These are phyloP conservation scores for Neurospora sp. DNA, from an alignment of 495 filamentous ascomycete species.

Conservation along the genomic window DNA sequence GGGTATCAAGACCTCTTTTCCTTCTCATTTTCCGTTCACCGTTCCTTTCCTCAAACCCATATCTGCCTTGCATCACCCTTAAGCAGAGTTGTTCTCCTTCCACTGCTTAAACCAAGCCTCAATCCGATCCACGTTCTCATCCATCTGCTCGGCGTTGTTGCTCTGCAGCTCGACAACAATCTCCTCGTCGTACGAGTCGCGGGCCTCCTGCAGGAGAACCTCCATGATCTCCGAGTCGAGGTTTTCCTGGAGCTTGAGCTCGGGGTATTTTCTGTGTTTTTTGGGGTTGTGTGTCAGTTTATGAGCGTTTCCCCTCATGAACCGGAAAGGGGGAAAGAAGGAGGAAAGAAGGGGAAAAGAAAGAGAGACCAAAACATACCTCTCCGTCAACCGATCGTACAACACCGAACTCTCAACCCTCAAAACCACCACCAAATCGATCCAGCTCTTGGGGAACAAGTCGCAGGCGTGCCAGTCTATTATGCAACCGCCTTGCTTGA, in stretches of 20 bases:
- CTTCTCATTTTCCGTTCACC: not conserved
- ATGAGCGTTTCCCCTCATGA: not conserved
- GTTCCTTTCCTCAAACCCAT: not conserved
- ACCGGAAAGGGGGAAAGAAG: not conserved
- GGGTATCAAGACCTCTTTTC: not conserved
- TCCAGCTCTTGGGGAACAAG: conserved; percentile 85
- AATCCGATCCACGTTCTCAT: conserved; percentile 77
- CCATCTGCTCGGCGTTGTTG: conserved; percentile 70
- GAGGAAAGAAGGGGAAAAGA: not conserved
- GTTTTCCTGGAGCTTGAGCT: conserved; percentile 90
- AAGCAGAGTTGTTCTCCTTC: conserved; percentile 46
- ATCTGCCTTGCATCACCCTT: not conserved
- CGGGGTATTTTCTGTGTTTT: conserved; percentile 54
- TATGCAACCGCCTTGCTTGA: conserved; percentile 71
- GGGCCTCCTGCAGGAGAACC: conserved; percentile 81
- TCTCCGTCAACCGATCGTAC: conserved; percentile 72
- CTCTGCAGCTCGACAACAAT: conserved; percentile 87
- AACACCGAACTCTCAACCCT: conserved; percentile 61
- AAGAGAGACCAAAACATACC: conserved; percentile 34
- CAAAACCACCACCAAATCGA: conserved; percentile 91
- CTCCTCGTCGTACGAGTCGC: conserved; percentile 76
- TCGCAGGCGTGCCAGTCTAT: conserved; percentile 99
- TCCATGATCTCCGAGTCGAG: conserved; percentile 97
- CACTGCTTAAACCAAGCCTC: conserved; percentile 72
- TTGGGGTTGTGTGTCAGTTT: not conserved